phyloP scores from a whole-genome alignment of 2,329 filamentous ascomycete genomes.

The Clonostachys chloroleuca region DNA sequence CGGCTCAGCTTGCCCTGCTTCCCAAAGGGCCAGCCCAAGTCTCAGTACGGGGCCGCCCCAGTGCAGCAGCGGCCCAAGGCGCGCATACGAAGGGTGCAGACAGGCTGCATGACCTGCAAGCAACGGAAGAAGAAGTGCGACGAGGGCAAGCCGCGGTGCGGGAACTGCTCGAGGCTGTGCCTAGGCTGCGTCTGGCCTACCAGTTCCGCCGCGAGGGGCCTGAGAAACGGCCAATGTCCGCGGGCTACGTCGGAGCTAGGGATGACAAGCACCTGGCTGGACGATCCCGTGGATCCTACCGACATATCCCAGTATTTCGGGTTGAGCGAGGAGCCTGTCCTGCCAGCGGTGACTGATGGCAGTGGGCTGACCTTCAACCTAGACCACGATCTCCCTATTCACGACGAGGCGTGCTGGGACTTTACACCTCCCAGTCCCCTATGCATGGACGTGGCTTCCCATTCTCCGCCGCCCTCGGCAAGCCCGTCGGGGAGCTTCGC shows the following conservation, averaged over 20 bases:
- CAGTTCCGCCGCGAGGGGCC: neutral
- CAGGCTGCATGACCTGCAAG: constrained; percentile 38
- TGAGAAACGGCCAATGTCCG: neutral
- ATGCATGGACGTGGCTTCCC: neutral
- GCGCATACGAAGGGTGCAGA: constrained; percentile 24
- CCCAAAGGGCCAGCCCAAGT: constrained; percentile 6
- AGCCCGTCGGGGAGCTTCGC: too few species aligned
- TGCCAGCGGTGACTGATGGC: neutral
- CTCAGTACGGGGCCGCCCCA: neutral
- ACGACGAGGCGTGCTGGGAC: neutral
- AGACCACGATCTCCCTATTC: neutral
- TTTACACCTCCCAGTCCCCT: neutral
- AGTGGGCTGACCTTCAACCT: neutral
- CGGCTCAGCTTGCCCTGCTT: constrained; percentile 23
- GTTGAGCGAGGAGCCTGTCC: neutral
- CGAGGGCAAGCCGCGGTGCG: constrained; percentile 34
- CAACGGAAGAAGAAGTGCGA: constrained; percentile 43
- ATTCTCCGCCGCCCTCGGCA: constrained; percentile 10
- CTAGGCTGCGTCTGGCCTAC: constrained; percentile 23
- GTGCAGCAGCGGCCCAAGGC: constrained; percentile 19
- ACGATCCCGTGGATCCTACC: neutral
- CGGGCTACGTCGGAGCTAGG: too few species aligned
- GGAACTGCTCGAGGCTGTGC: constrained; percentile 26
- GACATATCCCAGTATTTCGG: neutral
- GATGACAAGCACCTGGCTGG: neutral